A percentile compares a stretch with the other conserved stretches of the same genome.
Conservation (phyloP, 768 basidiomycete species). For the Terana coerulea region DNA sequence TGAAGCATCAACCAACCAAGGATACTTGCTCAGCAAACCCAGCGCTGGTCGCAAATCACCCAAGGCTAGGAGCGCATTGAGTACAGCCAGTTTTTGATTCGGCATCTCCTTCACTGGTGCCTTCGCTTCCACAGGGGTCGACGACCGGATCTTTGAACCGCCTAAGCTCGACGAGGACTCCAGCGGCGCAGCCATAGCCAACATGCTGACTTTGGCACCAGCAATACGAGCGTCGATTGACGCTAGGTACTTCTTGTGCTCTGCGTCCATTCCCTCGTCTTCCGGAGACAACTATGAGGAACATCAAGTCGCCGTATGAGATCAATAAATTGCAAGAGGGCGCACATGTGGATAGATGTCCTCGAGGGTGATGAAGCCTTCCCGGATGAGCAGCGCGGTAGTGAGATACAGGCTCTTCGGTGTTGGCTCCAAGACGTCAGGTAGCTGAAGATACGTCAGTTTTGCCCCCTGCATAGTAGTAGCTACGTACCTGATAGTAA, state of each 20-base stretch:
- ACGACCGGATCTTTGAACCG: constrained; percentile 36
- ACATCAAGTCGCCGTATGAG: not conserved
- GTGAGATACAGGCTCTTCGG: constrained; percentile 76
- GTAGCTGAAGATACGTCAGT: constrained; percentile 34
- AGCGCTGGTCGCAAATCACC: constrained; percentile 80
- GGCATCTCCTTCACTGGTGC: constrained; percentile 37
- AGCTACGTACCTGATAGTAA: constrained; percentile 70
- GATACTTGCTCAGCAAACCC: constrained; percentile 75
- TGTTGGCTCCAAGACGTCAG: constrained; percentile 55
- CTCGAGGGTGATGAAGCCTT: constrained; percentile 81
- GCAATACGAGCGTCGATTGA: constrained; percentile 62
- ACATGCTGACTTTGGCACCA: constrained; percentile 66
- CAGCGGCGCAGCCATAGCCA: constrained; percentile 84
- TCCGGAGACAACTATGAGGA: constrained; percentile 58
- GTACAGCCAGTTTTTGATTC: constrained; percentile 80
- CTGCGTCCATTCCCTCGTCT: constrained; percentile 72
- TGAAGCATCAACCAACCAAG: constrained; percentile 79
- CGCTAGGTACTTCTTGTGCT: constrained; percentile 60
- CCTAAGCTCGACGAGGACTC: constrained; percentile 38
- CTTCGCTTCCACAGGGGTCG: constrained; percentile 35
- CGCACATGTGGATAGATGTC: constrained; percentile 92
- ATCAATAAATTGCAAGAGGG: constrained; percentile 1
- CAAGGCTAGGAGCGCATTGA: constrained; percentile 77
- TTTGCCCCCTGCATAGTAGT: too few relatives aligned
- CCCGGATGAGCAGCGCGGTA: constrained; percentile 84